Percentiles rank a stretch among this genome's conserved stretches.
phyloP scores from a whole-genome alignment of 331 rosid genomes.

The Acacia concinna region DNA sequence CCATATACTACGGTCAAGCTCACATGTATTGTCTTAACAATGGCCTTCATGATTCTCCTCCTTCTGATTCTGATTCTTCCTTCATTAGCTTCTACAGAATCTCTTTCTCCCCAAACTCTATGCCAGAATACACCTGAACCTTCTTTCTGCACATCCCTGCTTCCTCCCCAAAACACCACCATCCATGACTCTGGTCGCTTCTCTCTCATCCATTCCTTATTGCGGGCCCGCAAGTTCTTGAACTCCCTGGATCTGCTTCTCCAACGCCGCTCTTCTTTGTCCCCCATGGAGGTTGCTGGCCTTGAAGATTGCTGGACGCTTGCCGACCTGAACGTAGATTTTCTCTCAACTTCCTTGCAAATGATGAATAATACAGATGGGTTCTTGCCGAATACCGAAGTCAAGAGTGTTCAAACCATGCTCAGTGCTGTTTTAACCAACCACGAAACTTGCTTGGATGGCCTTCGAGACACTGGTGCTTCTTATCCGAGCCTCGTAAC shows the following conservation, averaged over 20 bases:
- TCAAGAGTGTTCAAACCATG: conserved; percentile 56
- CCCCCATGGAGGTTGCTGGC: conserved; percentile 45
- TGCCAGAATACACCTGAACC: conserved; percentile 60
- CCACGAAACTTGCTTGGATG: conserved; percentile 75
- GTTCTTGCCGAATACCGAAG: conserved; percentile 33
- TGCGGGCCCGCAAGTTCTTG: conserved; percentile 46
- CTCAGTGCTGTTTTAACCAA: conserved; percentile 75
- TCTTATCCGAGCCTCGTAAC: conserved; percentile 36
- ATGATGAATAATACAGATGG: conserved; percentile 34
- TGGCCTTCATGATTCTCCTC: conserved; percentile 1
- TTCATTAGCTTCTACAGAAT: conserved; percentile 26
- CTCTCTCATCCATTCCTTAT: conserved; percentile 44
- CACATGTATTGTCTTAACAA: conserved; percentile 18
- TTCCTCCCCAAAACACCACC: conserved; percentile 43
- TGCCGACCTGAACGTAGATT: conserved; percentile 59
- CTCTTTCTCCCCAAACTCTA: conserved; percentile 28
- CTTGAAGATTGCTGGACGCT: conserved; percentile 66
- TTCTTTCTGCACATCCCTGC: conserved; percentile 48
- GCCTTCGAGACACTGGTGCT: conserved; percentile 53
- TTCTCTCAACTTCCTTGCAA: conserved; percentile 42
- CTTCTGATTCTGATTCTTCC: conserved; percentile 15
- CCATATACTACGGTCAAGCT: neutral
- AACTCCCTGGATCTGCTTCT: conserved; percentile 45
- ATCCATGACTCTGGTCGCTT: conserved; percentile 46
- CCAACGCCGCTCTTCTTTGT: conserved; percentile 29